These are phyloP conservation scores for Rhinocladiella similis DNA, from an alignment of 2,329 filamentous ascomycete species.

Conservation along the genomic window DNA sequence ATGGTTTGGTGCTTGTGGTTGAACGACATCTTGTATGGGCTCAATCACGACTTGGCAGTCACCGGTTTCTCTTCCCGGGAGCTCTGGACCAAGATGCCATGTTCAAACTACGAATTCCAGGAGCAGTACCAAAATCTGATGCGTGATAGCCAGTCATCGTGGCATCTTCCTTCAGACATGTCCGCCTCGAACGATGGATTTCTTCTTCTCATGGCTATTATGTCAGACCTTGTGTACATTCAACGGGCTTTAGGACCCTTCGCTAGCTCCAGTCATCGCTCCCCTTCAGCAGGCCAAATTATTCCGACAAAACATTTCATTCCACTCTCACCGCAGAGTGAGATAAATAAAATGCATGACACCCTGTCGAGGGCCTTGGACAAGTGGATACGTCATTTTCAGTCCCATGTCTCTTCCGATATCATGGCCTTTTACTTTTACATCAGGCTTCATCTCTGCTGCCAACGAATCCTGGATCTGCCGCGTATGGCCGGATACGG, in stretches of 20 bases:
- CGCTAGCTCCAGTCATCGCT: not conserved
- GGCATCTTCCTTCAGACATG: constrained; percentile 3
- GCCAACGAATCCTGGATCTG: constrained; percentile 3
- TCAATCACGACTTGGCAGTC: not conserved
- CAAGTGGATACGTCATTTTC: constrained; percentile 7
- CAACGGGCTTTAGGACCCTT: constrained; percentile 2
- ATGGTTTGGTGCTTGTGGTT: constrained; percentile 5
- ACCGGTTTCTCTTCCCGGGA: constrained; percentile 3
- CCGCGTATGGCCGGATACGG: constrained; percentile 3
- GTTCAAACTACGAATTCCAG: constrained; percentile 7
- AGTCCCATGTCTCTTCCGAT: not conserved
- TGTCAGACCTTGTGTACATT: constrained; percentile 7
- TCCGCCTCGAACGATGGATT: constrained; percentile 3
- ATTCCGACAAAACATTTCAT: not conserved
- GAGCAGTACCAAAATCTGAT: constrained; percentile 3
- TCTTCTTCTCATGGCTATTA: constrained; percentile 1
- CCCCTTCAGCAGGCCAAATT: not conserved
- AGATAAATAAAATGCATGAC: no score
- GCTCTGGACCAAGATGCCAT: constrained; percentile 9
- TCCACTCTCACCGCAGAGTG: no score
- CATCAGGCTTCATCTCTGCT: constrained; percentile 3
- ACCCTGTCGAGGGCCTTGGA: not conserved
- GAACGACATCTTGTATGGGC: constrained; percentile 5
- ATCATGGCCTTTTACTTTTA: constrained; percentile 10
- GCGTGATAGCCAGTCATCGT: constrained; percentile 3